Conservation (phyloP, 2,329 filamentous ascomycete species). For the Penicillium sp. region DNA sequence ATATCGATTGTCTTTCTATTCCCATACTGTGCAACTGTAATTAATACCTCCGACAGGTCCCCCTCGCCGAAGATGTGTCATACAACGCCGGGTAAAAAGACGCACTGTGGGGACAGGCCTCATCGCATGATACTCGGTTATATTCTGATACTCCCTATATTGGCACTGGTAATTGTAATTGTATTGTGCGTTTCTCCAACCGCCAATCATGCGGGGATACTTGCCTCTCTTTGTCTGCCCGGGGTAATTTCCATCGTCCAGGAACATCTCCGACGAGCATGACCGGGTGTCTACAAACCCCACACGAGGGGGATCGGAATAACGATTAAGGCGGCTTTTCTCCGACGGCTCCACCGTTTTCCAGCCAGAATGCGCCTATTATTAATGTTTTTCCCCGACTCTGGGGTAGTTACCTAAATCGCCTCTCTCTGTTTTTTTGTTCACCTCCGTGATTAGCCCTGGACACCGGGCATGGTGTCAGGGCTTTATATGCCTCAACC, state of each 20-base stretch:
- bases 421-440: neutral
- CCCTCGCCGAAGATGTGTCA: conserved; percentile 25
- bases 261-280: no score
- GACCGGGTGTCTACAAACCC: neutral
- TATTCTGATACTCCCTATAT: neutral
- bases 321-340: conserved; percentile 11
- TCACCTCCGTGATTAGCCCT: neutral
- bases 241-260: no score
- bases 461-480: neutral
- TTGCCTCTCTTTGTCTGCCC: neutral
- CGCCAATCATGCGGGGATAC: neutral
- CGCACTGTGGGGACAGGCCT: conserved; percentile 23
- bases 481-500: neutral
- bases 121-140: conserved; percentile 3
- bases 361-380: neutral
- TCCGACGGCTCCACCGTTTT: conserved; percentile 14
- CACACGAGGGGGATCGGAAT: neutral
- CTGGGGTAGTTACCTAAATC: neutral
- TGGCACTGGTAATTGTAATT: neutral
- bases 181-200: no score
- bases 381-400: conserved; percentile 2
- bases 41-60: conserved; percentile 17
- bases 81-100: conserved; percentile 24
- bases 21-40: neutral
- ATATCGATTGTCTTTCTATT: neutral